Conservation (phyloP, 176 grass and related monocot species). For the Neostapfia colusana region DNA sequence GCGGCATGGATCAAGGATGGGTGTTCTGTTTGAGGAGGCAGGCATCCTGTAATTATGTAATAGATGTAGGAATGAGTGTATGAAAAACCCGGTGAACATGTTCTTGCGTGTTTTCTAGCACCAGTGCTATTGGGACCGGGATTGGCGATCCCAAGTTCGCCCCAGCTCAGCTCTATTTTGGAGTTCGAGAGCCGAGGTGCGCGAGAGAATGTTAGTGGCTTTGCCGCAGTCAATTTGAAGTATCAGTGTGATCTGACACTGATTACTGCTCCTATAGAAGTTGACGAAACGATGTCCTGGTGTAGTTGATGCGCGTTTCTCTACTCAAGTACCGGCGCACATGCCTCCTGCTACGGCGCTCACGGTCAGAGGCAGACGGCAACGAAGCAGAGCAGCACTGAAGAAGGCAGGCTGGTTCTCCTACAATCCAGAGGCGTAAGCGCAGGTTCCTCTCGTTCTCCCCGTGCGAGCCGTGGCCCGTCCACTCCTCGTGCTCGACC, state of each 20-base stretch:
- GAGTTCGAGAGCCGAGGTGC: not conserved
- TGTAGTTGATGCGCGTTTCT: not conserved
- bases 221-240: not conserved
- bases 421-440: not conserved
- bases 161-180: not conserved
- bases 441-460: not conserved
- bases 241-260: not conserved
- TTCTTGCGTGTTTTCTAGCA: constrained; percentile 17
- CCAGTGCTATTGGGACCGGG: not conserved
- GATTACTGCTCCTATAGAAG: not conserved
- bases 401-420: not conserved
- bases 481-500: not conserved
- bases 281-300: too few species aligned
- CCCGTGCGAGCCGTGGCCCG: not conserved
- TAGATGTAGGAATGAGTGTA: constrained; percentile 17
- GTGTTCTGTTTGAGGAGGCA: constrained; percentile 14
- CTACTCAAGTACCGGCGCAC: not conserved
- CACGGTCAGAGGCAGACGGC: not conserved
- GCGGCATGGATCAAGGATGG: constrained; percentile 10
- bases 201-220: constrained; percentile 2
- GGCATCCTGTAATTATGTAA: constrained; percentile 35
- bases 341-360: not conserved
- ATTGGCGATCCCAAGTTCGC: not conserved
- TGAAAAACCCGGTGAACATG: constrained; percentile 36
- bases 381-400: not conserved